Conservation (phyloP, 352 stramenopile genomes). For the Phytophthora brassicae region DNA sequence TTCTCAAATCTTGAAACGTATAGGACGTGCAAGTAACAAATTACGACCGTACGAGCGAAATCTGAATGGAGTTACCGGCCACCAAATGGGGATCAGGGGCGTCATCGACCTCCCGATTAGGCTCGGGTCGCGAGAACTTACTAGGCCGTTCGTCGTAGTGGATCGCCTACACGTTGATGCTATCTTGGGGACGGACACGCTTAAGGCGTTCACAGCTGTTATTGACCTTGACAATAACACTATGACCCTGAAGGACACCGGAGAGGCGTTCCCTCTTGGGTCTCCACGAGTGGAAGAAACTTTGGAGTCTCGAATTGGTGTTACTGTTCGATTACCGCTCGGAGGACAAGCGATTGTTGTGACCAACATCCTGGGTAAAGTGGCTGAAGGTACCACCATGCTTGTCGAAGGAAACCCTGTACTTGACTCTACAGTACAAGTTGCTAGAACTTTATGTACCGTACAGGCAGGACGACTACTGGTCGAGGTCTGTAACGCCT, state of each 20-base stretch:
- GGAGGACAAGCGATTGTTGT: not conserved
- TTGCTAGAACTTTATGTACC: conserved; percentile 3
- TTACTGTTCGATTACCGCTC: not conserved
- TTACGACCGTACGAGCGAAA: not conserved
- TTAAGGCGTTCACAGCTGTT: no score
- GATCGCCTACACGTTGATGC: not conserved
- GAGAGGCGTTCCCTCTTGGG: not conserved
- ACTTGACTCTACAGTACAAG: not conserved
- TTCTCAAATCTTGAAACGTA: not conserved
- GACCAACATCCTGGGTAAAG: not conserved
- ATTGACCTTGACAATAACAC: not conserved
- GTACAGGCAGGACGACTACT: not conserved
- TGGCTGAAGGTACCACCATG: not conserved
- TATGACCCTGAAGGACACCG: not conserved
- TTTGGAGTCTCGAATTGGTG: not conserved
- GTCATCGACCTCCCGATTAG: not conserved
- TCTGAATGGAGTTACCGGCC: not conserved
- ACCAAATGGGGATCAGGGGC: not conserved
- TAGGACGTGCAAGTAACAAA: not conserved
- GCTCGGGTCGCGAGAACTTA: not conserved
- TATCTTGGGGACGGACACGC: no score
- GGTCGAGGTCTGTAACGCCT: conserved; percentile 9
- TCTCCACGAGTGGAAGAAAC: not conserved
- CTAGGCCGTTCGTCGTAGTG: not conserved
- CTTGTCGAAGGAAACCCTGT: not conserved